phyloP scores from a whole-genome alignment of 179 eudicot genomes.

The Spergularia azorica region DNA sequence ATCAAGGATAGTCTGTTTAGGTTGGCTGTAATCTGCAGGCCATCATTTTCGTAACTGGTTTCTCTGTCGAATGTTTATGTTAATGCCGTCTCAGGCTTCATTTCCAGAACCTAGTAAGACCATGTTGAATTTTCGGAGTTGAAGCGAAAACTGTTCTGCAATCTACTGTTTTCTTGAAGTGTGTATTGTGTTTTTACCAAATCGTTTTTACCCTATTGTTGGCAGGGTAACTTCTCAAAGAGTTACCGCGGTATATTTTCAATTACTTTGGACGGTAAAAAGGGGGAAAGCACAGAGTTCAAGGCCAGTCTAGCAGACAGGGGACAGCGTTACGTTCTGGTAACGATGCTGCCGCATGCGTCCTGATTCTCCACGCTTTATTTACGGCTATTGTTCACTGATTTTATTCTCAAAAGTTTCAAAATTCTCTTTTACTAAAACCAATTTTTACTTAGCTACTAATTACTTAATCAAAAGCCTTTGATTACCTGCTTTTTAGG shows the following conservation, averaged over 20 bases:
- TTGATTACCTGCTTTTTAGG: no score
- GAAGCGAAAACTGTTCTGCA: not conserved
- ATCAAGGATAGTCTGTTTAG: not conserved
- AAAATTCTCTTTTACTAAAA: not conserved
- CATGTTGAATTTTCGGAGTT: not conserved
- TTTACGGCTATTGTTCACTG: not conserved
- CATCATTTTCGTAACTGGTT: slow-evolving; percentile 3
- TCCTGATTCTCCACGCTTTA: not conserved
- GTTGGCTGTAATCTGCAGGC: not conserved
- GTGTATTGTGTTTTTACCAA: not conserved
- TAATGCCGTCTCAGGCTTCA: not conserved
- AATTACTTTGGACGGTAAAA: not conserved
- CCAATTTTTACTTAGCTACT: no score
- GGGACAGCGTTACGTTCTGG: slow-evolving; percentile 21
- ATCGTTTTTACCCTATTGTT: no score
- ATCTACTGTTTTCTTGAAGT: not conserved
- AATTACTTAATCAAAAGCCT: no score
- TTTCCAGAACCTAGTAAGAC: not conserved
- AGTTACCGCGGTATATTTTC: not conserved
- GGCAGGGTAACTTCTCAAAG: slow-evolving; percentile 34
- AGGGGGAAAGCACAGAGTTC: not conserved
- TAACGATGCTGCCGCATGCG: slow-evolving; percentile 22
- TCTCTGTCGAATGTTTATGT: not conserved
- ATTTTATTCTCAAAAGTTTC: not conserved
- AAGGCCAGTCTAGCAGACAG: not conserved